Conservation (phyloP, 2,329 filamentous ascomycete species). For the Botrytis elliptica region DNA sequence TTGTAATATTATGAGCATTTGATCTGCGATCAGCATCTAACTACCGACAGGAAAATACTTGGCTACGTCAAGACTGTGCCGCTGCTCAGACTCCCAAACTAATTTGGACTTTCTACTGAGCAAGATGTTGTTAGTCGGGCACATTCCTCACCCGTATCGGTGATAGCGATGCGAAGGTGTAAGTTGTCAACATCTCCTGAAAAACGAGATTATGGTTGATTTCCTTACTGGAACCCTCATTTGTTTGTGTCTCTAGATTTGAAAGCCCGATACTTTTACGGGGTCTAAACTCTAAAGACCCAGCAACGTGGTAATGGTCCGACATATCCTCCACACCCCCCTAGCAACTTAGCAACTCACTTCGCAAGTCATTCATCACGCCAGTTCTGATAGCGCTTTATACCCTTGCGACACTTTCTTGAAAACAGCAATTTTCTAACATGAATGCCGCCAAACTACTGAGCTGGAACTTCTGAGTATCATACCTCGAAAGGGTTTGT, state of each 20-base stretch:
- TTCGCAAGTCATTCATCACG: not conserved
- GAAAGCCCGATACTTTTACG: not conserved
- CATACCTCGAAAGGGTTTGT: not conserved
- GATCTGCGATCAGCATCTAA: slow-evolving; percentile 2
- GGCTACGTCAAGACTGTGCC: slow-evolving; percentile 4
- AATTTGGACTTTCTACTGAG: not conserved
- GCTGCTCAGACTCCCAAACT: slow-evolving; percentile 1
- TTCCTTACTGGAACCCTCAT: not conserved
- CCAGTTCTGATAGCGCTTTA: not conserved
- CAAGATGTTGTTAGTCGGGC: not conserved
- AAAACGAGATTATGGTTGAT: not conserved
- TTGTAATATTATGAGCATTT: slow-evolving; percentile 3
- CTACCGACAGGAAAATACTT: slow-evolving; percentile 13
- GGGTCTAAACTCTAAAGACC: not conserved
- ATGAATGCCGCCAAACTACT: not conserved
- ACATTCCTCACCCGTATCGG: not conserved
- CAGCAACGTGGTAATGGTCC: slow-evolving; percentile 12
- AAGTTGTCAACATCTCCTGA: not conserved
- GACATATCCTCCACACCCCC: not conserved
- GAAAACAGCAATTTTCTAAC: not conserved
- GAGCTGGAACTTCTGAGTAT: not conserved
- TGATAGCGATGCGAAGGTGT: not conserved
- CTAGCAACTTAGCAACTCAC: not conserved
- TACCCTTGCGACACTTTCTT: slow-evolving; percentile 2
- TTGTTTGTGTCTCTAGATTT: not conserved